Base-by-base conservation (phyloP, 208 protist genomes). In the Acanthamoeba triangularis region DNA sequence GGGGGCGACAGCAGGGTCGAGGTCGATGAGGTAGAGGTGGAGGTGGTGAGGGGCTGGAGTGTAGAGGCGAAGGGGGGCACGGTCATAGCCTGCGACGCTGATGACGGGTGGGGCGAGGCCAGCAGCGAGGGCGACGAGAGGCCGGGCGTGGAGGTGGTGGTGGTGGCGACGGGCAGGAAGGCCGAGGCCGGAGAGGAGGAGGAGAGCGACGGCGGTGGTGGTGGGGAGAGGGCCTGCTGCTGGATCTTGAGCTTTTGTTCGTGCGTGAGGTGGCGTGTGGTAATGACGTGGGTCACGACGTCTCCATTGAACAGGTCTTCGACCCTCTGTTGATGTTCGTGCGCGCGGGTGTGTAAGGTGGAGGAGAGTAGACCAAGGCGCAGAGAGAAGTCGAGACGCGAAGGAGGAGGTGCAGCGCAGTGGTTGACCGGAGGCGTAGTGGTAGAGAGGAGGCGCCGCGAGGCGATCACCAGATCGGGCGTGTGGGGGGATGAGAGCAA, bases 191-290 rank as follows among this genome's bases (percentile, higher is more conserved):
- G 3, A 74, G 74, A 85, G 47, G 47, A 59, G 41, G 47, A 85
- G 37, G 10, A 6, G 47, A 87, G 35, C 35, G 30, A 18, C 2
- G 80, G 25, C 44, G 80, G 44, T 0, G 80, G 25, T 23, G 80
- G 44, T 0, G 41, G 3, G 74, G 37, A 37, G 23, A 88, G 52
- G 25, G 80, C 80, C 49, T 88, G 80, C 49, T 88, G 80, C 52
- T 88, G 80, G 80, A 88, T 88, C 80, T 88, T 88, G 80, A 88
- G 80, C 49, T 88, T 88, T 28, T 88, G 80, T 88, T 88, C 80
- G 49, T 54, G 25, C 3, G 80, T 88, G 49, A 88, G 80, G 49
- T 88, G 80, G 25, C 80, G 80, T 37, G 80, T 88, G 80, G 80
- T 88, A 37, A 88, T 88, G 14, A 88, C 47, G 80, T 88, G 80